phyloP scores from a whole-genome alignment of 169 alveolate genomes.

The Toxoplasma gondii region DNA sequence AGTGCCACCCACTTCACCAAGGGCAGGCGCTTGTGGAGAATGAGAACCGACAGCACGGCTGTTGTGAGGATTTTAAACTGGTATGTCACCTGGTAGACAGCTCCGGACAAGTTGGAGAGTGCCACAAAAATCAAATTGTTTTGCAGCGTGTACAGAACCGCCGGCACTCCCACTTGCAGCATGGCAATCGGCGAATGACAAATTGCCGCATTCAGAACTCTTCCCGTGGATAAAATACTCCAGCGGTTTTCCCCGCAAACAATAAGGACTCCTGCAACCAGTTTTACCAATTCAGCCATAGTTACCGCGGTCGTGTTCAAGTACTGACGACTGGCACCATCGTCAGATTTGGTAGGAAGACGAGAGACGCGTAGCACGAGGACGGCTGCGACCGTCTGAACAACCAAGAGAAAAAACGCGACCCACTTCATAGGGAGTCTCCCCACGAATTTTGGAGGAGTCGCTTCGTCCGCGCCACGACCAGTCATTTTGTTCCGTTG shows the following conservation, averaged over 20 bases:
- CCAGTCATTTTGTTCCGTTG: not conserved
- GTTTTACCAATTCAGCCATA: constrained; percentile 44
- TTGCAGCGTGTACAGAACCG: constrained; percentile 78
- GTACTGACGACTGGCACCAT: not conserved
- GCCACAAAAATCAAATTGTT: constrained; percentile 78
- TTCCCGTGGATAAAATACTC: constrained; percentile 29
- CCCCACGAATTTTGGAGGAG: constrained; percentile 31
- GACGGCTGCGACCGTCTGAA: constrained; percentile 61
- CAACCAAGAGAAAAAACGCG: constrained; percentile 40
- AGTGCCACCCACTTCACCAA: constrained; percentile 70
- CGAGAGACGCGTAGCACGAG: constrained; percentile 31
- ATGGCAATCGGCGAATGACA: constrained; percentile 18
- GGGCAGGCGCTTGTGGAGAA: constrained; percentile 67
- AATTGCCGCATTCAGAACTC: not conserved
- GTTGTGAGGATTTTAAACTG: constrained; percentile 81
- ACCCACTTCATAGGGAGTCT: constrained; percentile 57
- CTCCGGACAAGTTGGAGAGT: constrained; percentile 77
- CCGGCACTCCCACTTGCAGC: constrained; percentile 76
- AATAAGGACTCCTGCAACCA: constrained; percentile 28
- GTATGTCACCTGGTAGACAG: constrained; percentile 80
- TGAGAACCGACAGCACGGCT: constrained; percentile 76
- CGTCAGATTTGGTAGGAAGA: not conserved
- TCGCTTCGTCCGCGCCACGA: not conserved
- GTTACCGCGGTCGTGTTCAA: constrained; percentile 45
- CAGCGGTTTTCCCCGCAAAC: constrained; percentile 45